A percentile compares a stretch with the other conserved stretches of the same genome.
Evolutionary conservation across 1,284 basidiomycete genomes (phyloP).

Genomic region (Ceratobasidium sp.): DNA sequence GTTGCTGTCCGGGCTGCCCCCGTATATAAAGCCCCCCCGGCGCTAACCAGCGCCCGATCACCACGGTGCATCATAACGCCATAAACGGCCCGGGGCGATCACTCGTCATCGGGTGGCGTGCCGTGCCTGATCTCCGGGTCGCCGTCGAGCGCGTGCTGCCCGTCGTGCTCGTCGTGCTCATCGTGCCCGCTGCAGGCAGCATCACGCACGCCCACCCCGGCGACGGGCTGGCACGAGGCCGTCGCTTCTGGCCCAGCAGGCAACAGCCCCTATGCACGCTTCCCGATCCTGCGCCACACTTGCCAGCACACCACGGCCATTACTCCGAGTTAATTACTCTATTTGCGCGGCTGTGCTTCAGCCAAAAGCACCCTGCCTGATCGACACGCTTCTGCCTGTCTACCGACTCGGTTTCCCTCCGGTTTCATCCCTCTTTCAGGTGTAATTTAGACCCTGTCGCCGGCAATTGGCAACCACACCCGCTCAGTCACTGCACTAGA

Average conservation of each 20-base stretch:
- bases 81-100: conserved; percentile 30
- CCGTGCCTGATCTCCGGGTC: conserved; percentile 37
- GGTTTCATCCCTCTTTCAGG: not conserved
- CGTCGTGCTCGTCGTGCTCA: not conserved
- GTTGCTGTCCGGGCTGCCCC: no score
- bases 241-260: not conserved
- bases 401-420: not conserved
- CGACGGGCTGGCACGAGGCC: conserved; percentile 8
- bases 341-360: conserved; percentile 10
- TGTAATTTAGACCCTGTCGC: conserved; percentile 24
- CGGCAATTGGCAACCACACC: not conserved
- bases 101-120: conserved; percentile 12
- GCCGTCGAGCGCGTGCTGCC: not conserved
- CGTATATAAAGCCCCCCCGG: not conserved
- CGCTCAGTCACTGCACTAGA: not conserved
- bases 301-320: conserved; percentile 1
- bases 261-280: not conserved
- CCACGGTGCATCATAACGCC: conserved; percentile 8
- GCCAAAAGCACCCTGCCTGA: conserved; percentile 19
- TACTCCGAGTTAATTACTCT: conserved; percentile 30
- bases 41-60: not conserved
- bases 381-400: conserved; percentile 30
- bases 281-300: not conserved
- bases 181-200: not conserved
- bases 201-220: not conserved